Conservation (phyloP, 305 asterid genomes). For the Fraxinus velutina region DNA sequence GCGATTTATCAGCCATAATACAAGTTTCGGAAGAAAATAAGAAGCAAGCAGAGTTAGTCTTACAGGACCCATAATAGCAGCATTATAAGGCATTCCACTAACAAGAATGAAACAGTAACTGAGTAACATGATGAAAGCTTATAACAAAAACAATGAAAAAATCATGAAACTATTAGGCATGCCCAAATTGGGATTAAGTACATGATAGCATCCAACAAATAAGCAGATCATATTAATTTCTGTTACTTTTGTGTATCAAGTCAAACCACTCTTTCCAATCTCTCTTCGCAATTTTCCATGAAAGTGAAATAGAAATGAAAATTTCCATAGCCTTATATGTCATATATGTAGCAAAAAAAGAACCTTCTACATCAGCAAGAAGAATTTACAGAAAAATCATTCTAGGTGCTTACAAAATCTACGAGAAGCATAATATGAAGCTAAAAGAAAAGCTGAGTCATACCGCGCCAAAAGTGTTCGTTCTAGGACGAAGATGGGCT, state of each 20-base stretch:
- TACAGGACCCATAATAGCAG: not conserved
- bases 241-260: not conserved
- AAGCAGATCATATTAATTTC: not conserved
- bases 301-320: not conserved
- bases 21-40: not conserved
- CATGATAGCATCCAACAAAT: not conserved
- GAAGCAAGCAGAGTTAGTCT: not conserved
- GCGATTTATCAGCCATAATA: not conserved
- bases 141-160: not conserved
- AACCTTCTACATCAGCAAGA: not conserved
- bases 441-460: slow-evolving; percentile 29
- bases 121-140: not conserved
- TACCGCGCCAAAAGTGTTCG: slow-evolving; percentile 98
- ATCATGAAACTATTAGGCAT: not conserved
- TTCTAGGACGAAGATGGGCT: slow-evolving; percentile 98
- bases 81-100: not conserved
- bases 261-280: not conserved
- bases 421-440: slow-evolving; percentile 2
- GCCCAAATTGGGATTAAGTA: not conserved
- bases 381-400: not conserved
- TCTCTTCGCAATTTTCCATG: not conserved
- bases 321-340: not conserved
- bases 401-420: not conserved
- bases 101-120: not conserved
- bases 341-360: not conserved